Evolutionary conservation across 73 alveolate species (phyloP).

Genomic region (Diophrys sp.): DNA sequence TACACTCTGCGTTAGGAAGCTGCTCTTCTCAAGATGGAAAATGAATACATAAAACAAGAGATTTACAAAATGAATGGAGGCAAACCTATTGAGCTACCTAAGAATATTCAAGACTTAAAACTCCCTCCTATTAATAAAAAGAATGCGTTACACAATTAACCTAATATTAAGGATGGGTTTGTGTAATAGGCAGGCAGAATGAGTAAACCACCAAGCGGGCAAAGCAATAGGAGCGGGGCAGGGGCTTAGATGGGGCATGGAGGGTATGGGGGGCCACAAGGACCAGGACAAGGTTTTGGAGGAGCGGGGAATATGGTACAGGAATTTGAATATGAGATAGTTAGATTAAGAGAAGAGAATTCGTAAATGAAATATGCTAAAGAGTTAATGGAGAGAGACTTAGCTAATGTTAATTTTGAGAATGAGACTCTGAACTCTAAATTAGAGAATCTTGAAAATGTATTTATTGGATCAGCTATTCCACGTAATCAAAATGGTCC

Average conservation of each 20-base stretch:
- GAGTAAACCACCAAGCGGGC: slow-evolving; percentile 7
- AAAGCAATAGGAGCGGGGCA: not conserved
- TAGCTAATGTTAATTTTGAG: slow-evolving; percentile 88
- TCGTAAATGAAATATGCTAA: slow-evolving; percentile 83
- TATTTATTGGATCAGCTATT: slow-evolving; percentile 88
- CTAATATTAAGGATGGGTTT: not conserved
- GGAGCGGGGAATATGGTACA: slow-evolving; percentile 14
- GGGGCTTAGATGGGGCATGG: not conserved
- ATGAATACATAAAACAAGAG: slow-evolving; percentile 90
- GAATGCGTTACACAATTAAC: slow-evolving; percentile 14
- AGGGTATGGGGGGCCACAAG: too few relatives aligned
- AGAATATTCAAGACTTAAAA: slow-evolving; percentile 25
- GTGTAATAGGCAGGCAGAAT: not conserved
- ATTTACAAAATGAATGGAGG: slow-evolving; percentile 81
- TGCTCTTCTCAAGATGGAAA: slow-evolving; percentile 84
- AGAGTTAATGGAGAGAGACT: slow-evolving; percentile 89
- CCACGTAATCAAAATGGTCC: slow-evolving; percentile 79
- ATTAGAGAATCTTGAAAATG: slow-evolving; percentile 93
- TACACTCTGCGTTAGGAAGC: slow-evolving; percentile 85
- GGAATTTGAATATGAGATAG: slow-evolving; percentile 84
- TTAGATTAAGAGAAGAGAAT: slow-evolving; percentile 88
- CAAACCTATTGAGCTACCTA: slow-evolving; percentile 73
- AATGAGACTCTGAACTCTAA: slow-evolving; percentile 87
- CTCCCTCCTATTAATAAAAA: slow-evolving; percentile 57
- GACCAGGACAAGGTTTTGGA: not conserved